Evolutionary conservation across 208 protist genomes (phyloP).

Genomic region (Acanthamoeba triangularis): DNA sequence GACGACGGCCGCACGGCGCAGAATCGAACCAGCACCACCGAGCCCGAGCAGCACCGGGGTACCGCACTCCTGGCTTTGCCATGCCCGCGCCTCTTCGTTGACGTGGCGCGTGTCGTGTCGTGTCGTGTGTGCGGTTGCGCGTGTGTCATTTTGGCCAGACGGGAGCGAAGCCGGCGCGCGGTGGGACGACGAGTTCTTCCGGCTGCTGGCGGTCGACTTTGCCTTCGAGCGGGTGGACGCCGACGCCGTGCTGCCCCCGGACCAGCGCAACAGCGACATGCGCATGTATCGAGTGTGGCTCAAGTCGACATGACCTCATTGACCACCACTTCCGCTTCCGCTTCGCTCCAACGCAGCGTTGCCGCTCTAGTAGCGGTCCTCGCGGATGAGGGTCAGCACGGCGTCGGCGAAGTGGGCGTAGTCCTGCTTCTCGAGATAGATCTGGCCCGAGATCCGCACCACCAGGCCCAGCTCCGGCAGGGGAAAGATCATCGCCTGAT

Average conservation of each 20-base stretch:
- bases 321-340: not conserved
- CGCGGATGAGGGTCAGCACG: not conserved
- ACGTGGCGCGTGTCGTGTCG: not conserved
- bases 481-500: slow-evolving; percentile 27
- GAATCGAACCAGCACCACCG: not conserved
- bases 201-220: not conserved
- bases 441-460: slow-evolving; percentile 45
- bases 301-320: not conserved
- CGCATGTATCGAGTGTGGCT: slow-evolving; percentile 20
- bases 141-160: not conserved
- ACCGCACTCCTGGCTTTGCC: not conserved
- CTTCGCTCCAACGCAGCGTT: not conserved
- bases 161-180: not conserved
- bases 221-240: slow-evolving; percentile 30
- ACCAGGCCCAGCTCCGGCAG: slow-evolving; percentile 42
- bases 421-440: slow-evolving; percentile 10
- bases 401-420: not conserved
- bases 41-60: not conserved
- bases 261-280: slow-evolving; percentile 54
- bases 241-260: not conserved
- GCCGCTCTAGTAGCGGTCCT: not conserved
- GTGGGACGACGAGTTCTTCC: slow-evolving; percentile 52
- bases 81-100: not conserved
- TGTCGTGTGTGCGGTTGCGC: not conserved
- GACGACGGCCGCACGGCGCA: slow-evolving; percentile 36